Base-by-base conservation (phyloP, 2,329 filamentous ascomycete genomes). In the Monascus ruber region DNA sequence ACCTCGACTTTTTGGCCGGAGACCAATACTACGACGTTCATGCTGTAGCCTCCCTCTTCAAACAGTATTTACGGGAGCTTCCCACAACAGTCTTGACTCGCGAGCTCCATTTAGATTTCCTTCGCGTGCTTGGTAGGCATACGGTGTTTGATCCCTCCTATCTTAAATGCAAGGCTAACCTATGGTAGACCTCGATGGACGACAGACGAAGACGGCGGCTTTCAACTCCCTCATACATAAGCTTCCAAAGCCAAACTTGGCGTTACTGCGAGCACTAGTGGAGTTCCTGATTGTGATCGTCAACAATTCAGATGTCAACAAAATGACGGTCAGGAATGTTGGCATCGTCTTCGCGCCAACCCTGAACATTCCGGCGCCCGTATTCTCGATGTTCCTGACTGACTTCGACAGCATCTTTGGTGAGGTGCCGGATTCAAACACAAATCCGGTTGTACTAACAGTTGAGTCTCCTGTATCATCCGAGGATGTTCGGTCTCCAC, bases 291-390 rank as follows among this genome's bases (percentile, higher is more conserved):
- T 94, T 56, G 82, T 83, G 54, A 89, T 98, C 52, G 86, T 95
- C 55, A 87, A 91, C 62, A 87, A 95, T 51, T 73, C 86, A 5
- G 81, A 85, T 51, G 71, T 83, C 45, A 98, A 98, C 69, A 96
- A 95, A 71, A 98, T 98, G 91, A 95, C 85, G 7, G 85, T 95
- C 38, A 81, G 89, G 48, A 98, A 98, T 55, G 85, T 98, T 39
- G 89, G 91, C 47, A 96, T 98, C 51, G 89, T 98, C 41, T 98
- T 98, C 62, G 94, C 91, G 10, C 91, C 91, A 0, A 96, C 91
- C 0, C 73, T 98, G 39, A 96, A 96, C 60, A 94, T 98, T 33
- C 89, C 91, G 0, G 87, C 87, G 0, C 88, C 89, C 0, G 82
- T 98, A 7, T 95, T 98, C 59, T 87, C 88, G 3, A 75, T 93